Conservation (phyloP, 2,329 filamentous ascomycete species). For the Leptographium flavum region DNA sequence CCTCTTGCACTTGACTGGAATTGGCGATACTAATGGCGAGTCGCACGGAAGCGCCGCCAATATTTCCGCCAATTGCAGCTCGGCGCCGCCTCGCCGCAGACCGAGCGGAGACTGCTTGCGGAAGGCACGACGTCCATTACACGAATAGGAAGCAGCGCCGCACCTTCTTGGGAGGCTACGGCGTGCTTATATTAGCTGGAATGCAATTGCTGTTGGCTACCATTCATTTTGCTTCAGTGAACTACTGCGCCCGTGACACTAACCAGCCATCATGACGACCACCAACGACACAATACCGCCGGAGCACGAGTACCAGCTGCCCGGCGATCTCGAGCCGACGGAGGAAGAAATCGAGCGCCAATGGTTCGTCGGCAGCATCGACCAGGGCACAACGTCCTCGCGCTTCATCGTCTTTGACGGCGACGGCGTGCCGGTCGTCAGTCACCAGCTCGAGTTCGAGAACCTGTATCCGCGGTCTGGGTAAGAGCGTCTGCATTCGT, state of each 20-base stretch:
- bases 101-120: too few species aligned
- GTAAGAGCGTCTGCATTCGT: constrained; percentile 41
- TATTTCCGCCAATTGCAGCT: too few species aligned
- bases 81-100: too few species aligned
- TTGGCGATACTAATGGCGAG: not conserved
- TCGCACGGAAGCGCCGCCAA: not conserved
- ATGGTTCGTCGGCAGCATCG: constrained; percentile 73
- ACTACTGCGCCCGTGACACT: too few species aligned
- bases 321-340: constrained; percentile 18
- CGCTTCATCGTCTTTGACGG: constrained; percentile 84
- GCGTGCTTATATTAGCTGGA: too few species aligned
- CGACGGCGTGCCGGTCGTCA: constrained; percentile 60
- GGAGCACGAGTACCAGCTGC: constrained; percentile 13
- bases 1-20: too few species aligned
- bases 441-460: constrained; percentile 75
- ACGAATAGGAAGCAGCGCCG: too few species aligned
- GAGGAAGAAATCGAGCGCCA: constrained; percentile 21
- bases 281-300: constrained; percentile 3
- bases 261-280: not conserved
- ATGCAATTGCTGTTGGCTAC: too few species aligned
- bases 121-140: too few species aligned
- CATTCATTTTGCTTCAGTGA: too few species aligned
- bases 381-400: constrained; percentile 81
- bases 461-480: constrained; percentile 77
- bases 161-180: too few species aligned